Conservation (phyloP, 2,329 filamentous ascomycete genomes). For the Daldinia eschscholtzii region DNA sequence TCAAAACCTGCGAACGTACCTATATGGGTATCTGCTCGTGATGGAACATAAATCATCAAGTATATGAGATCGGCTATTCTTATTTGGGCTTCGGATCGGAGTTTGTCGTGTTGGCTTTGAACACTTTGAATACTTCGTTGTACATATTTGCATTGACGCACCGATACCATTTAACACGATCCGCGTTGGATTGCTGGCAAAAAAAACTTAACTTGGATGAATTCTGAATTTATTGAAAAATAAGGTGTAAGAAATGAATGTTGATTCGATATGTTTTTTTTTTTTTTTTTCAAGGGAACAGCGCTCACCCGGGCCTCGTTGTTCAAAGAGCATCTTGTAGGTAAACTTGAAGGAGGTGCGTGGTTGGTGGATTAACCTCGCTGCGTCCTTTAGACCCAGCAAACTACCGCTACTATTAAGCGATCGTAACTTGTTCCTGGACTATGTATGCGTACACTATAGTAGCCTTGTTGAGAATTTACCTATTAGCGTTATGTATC, state of each 20-base stretch:
- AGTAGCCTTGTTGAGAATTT: background rate
- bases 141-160: constrained; percentile 13
- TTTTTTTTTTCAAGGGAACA: no score
- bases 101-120: constrained; percentile 4
- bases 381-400: no score
- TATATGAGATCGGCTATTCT: background rate
- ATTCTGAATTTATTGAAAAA: background rate
- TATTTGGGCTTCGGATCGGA: constrained; percentile 11
- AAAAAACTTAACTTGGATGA: background rate
- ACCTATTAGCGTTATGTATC: background rate
- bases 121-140: background rate
- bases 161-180: constrained; percentile 14
- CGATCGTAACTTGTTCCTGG: background rate
- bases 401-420: background rate
- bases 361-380: no score
- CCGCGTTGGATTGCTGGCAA: constrained; percentile 9
- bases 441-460: background rate
- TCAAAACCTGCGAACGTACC: background rate
- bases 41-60: constrained; percentile 6
- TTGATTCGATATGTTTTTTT: no score
- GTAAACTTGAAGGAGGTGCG: background rate
- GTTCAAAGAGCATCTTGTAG: background rate
- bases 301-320: background rate
- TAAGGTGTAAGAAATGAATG: background rate
- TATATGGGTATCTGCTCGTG: background rate